Percentiles rank a stretch among this genome's conserved stretches.
Evolutionary conservation across 2,329 filamentous ascomycete species (phyloP).

Genomic region (Diaporthe citri): DNA sequence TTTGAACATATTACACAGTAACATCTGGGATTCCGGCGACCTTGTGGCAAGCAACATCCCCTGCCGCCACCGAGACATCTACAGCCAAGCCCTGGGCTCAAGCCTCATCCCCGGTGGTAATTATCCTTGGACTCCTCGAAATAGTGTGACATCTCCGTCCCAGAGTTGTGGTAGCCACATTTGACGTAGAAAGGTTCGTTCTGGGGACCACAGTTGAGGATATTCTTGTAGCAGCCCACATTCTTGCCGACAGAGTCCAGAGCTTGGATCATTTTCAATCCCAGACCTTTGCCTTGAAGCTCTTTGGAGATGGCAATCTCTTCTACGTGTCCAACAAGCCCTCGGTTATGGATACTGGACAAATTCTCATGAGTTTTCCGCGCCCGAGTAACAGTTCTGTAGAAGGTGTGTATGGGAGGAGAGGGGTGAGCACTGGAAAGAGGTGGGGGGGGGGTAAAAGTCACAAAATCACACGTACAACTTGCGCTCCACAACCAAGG

Average conservation of each 20-base stretch:
- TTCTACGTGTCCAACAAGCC: conserved; percentile 83
- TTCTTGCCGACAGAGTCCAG: conserved; percentile 79
- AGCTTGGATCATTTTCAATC: conserved; percentile 81
- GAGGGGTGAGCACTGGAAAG: not conserved
- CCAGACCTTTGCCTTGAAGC: conserved; percentile 85
- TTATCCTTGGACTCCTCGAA: conserved; percentile 36
- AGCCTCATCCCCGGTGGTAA: conserved; percentile 36
- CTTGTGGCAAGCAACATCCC: not conserved
- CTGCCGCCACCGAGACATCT: no score
- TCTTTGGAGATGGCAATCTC: conserved; percentile 85
- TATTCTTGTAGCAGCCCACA: conserved; percentile 85
- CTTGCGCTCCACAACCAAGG: conserved; percentile 83
- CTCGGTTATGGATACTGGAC: conserved; percentile 72
- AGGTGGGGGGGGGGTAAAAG: not conserved
- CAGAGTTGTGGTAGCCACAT: conserved; percentile 40
- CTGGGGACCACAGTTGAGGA: conserved; percentile 82
- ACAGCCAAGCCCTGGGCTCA: not conserved
- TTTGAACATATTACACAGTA: not conserved
- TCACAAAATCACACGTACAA: conserved; percentile 65
- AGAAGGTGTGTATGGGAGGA: not conserved
- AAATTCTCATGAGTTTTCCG: not conserved
- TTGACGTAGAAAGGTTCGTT: conserved; percentile 82
- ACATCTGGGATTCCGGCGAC: not conserved
- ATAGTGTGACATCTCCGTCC: conserved; percentile 41
- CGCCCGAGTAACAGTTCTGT: not conserved